These are phyloP conservation scores for Drosera spatulata DNA, from an alignment of 179 eudicot genomes.

Conservation along the genomic window DNA sequence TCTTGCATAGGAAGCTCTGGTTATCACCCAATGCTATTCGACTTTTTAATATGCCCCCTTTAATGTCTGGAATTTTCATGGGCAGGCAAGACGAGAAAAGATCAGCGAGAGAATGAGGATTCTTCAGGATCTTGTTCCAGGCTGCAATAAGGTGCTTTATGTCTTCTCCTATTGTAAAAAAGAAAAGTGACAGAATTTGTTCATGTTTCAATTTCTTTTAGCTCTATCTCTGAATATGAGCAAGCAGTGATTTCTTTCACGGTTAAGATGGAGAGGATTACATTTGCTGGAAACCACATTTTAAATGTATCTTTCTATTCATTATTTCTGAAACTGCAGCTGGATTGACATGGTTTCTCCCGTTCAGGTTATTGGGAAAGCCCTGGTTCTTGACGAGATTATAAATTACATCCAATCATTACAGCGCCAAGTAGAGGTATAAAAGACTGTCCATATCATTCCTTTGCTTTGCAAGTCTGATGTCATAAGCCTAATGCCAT, in stretches of 20 bases:
- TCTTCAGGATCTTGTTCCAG: slow-evolving; percentile 93
- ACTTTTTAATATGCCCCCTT: neutral
- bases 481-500: slow-evolving; percentile 5
- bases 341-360: slow-evolving; percentile 8
- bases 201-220: no score
- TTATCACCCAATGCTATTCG: neutral
- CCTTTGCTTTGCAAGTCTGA: neutral
- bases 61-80: slow-evolving; percentile 8
- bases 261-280: no score
- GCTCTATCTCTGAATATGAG: no score
- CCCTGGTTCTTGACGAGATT: slow-evolving; percentile 94
- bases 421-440: slow-evolving; percentile 95
- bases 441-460: slow-evolving; percentile 1
- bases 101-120: slow-evolving; percentile 93
- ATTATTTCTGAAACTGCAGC: slow-evolving; percentile 1
- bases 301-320: neutral
- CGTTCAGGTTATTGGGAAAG: slow-evolving; percentile 90
- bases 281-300: no score
- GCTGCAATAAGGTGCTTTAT: slow-evolving; percentile 71
- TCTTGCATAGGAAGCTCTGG: neutral
- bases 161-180: neutral
- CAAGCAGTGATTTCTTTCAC: no score
- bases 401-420: slow-evolving; percentile 93
- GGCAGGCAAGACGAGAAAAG: slow-evolving; percentile 95
- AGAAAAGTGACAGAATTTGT: neutral